These are phyloP conservation scores for Lepidopterella palustris DNA, from an alignment of 495 filamentous ascomycete genomes.

Conservation along the genomic window DNA sequence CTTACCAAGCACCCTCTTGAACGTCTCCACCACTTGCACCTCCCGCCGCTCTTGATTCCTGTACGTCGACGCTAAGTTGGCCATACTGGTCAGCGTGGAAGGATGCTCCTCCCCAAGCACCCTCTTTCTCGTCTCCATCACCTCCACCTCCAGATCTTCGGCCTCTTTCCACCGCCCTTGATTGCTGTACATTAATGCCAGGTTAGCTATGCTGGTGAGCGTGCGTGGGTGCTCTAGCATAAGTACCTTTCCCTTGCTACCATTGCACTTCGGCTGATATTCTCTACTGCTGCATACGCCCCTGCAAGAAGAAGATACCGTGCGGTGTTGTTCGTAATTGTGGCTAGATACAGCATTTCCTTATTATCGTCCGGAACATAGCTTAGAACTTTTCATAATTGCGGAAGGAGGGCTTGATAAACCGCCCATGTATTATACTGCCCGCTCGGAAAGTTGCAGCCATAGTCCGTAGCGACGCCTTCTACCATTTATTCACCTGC, in stretches of 20 bases:
- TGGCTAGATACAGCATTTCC: neutral
- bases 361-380: neutral
- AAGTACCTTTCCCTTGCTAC: constrained; percentile 34
- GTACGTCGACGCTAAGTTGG: too few relatives aligned
- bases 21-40: too few relatives aligned
- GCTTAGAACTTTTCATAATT: constrained; percentile 1
- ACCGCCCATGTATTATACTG: constrained; percentile 4
- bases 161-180: too few relatives aligned
- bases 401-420: constrained; percentile 1
- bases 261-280: neutral
- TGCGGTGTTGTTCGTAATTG: neutral
- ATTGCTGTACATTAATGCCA: too few relatives aligned
- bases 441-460: constrained; percentile 7
- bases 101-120: too few relatives aligned
- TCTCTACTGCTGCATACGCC: constrained; percentile 26
- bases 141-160: too few relatives aligned
- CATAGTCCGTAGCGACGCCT: constrained; percentile 4
- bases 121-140: too few relatives aligned
- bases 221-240: constrained; percentile 40
- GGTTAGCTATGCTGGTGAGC: constrained; percentile 39
- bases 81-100: too few relatives aligned
- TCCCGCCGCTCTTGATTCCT: too few relatives aligned
- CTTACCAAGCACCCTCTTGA: too few relatives aligned
- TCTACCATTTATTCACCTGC: neutral
- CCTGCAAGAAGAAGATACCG: constrained; percentile 2